phyloP scores from a whole-genome alignment of 495 filamentous ascomycete genomes.

The Penicillium robsamsonii region DNA sequence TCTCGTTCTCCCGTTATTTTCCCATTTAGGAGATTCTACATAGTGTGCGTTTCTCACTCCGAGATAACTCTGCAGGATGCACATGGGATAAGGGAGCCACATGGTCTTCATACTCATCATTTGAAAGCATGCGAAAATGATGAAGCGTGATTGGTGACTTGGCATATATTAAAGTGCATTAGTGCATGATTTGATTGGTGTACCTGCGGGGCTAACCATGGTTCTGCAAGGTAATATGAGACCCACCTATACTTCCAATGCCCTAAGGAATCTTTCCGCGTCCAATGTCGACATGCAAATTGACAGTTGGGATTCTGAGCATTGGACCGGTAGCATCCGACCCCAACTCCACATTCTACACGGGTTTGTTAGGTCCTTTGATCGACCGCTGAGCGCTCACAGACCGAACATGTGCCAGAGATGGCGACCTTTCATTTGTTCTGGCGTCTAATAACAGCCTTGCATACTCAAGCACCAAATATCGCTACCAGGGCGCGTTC shows the following conservation, averaged over 20 bases:
- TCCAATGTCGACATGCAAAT: neutral
- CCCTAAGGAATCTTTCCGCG: neutral
- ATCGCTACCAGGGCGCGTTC: neutral
- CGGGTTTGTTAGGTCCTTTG: neutral
- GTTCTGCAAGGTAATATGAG: neutral
- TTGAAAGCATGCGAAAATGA: conserved; percentile 3
- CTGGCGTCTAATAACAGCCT: no score
- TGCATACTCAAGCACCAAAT: neutral
- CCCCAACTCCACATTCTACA: neutral
- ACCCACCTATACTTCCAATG: neutral
- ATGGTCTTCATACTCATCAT: neutral
- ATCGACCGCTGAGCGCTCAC: neutral
- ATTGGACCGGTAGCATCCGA: neutral
- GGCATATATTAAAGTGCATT: neutral
- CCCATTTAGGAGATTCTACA: neutral
- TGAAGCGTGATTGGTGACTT: conserved; percentile 3
- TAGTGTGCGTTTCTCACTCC: neutral
- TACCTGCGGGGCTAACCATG: neutral
- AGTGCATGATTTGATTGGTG: conserved; percentile 2
- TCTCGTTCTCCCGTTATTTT: neutral
- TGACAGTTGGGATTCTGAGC: neutral
- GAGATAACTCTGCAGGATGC: neutral
- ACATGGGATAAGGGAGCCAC: neutral
- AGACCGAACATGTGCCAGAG: neutral
- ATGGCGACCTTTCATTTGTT: neutral